A percentile compares a stretch with the other conserved stretches of the same genome.
Evolutionary conservation across 805 yeast genomes (phyloP).

Genomic region (Blastobotrys chiropterorum): DNA sequence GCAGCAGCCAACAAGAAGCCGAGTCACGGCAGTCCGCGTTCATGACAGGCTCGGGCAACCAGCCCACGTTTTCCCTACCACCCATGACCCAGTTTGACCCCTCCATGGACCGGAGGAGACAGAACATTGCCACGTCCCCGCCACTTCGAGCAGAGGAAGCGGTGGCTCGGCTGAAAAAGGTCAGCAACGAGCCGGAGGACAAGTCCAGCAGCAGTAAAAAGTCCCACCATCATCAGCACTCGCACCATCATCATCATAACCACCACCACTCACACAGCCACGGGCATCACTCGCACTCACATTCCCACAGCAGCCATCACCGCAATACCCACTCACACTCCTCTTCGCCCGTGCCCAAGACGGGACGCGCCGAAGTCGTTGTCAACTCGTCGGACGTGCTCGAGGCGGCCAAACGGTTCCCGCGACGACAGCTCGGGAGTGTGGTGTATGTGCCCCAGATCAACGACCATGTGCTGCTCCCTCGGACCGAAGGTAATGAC

Average conservation of each 20-base stretch:
- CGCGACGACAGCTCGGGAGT: slow-evolving; percentile 46
- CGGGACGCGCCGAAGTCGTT: slow-evolving; percentile 22
- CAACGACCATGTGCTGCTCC: slow-evolving; percentile 18
- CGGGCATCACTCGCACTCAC: slow-evolving; percentile 18
- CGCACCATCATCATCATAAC: slow-evolving; percentile 27
- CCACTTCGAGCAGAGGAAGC: slow-evolving; percentile 34
- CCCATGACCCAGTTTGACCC: slow-evolving; percentile 26
- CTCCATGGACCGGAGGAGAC: slow-evolving; percentile 18
- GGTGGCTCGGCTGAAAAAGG: slow-evolving; percentile 28
- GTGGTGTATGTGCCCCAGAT: slow-evolving; percentile 39
- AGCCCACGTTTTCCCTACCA: slow-evolving; percentile 19
- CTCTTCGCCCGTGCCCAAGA: slow-evolving; percentile 9
- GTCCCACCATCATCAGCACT: slow-evolving; percentile 18
- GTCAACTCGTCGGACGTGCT: slow-evolving; percentile 39
- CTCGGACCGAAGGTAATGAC: slow-evolving; percentile 26
- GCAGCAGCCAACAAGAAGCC: neutral
- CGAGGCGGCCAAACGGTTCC: slow-evolving; percentile 36
- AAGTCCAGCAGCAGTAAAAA: slow-evolving; percentile 12
- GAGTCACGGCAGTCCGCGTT: neutral
- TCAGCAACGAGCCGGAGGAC: slow-evolving; percentile 14
- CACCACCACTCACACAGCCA: slow-evolving; percentile 22
- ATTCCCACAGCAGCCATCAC: slow-evolving; percentile 6
- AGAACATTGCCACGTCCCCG: slow-evolving; percentile 12
- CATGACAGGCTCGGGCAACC: neutral
- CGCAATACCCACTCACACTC: neutral